phyloP scores from a whole-genome alignment of 768 basidiomycete genomes.

The Boletus sensibilis region DNA sequence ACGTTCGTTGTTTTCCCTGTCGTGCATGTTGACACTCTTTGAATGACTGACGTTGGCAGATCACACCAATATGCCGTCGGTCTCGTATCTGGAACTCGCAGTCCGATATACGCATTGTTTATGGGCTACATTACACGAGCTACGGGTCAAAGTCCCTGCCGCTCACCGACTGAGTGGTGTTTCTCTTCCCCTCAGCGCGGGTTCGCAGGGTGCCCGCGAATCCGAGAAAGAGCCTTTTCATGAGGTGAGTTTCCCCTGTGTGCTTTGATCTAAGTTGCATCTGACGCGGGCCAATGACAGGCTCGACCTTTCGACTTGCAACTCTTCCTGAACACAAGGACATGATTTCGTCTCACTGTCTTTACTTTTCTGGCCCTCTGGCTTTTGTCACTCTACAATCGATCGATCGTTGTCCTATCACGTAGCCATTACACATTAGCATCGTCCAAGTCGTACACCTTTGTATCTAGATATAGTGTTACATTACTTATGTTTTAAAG shows the following conservation, averaged over 20 bases:
- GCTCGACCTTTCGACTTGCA: conserved; percentile 56
- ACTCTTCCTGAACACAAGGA: conserved; percentile 49
- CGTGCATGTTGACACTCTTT: not conserved
- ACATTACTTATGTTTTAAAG: conserved; percentile 32
- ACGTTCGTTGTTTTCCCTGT: conserved; percentile 46
- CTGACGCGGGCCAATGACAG: conserved; percentile 17
- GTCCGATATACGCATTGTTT: conserved; percentile 65
- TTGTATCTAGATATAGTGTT: conserved; percentile 18
- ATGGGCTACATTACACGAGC: conserved; percentile 56
- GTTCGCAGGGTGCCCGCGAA: conserved; percentile 21
- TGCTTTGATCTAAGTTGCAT: not conserved
- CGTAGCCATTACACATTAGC: conserved; percentile 12
- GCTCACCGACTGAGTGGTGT: conserved; percentile 42
- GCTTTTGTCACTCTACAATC: not conserved
- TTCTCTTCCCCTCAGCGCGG: conserved; percentile 39
- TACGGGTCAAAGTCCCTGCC: conserved; percentile 45
- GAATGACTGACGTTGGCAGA: conserved; percentile 37
- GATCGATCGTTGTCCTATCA: conserved; percentile 7
- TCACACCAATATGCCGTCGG: conserved; percentile 46
- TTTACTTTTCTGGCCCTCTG: not conserved
- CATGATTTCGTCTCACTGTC: conserved; percentile 31
- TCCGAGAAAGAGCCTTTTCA: conserved; percentile 35
- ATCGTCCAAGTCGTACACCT: conserved; percentile 14
- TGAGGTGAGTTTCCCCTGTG: conserved; percentile 34
- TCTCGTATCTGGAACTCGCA: conserved; percentile 62